Evolutionary conservation across 192 early-diverging fungal species (phyloP).

Genomic region (Backusella luteola): DNA sequence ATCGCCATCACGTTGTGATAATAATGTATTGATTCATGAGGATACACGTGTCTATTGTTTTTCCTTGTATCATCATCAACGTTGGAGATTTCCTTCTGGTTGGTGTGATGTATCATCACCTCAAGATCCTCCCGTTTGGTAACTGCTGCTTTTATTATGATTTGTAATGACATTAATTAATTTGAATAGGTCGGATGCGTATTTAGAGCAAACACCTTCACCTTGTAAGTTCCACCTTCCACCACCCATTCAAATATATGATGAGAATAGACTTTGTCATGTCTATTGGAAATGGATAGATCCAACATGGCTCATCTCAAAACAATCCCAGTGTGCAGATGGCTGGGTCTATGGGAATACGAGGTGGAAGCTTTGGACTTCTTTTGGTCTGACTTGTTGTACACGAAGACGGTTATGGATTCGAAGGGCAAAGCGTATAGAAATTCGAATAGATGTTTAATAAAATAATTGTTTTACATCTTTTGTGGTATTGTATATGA

Average conservation of each 20-base stretch:
- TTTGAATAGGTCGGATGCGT: background rate
- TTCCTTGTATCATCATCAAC: background rate
- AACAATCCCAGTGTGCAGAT: background rate
- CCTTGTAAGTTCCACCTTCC: background rate
- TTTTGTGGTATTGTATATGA: no score
- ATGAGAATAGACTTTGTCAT: background rate
- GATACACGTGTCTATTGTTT: background rate
- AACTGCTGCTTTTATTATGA: background rate
- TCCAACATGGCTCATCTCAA: background rate
- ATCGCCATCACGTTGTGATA: no score
- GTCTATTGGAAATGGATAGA: background rate
- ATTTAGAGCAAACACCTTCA: background rate
- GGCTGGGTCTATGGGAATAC: background rate
- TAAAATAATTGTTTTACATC: no score
- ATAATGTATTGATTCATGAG: background rate
- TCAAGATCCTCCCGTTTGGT: background rate
- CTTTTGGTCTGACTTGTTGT: background rate
- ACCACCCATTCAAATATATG: background rate
- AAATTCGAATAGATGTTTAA: background rate
- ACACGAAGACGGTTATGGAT: background rate
- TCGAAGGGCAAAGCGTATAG: background rate
- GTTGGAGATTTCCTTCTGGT: background rate
- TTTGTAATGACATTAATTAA: no score
- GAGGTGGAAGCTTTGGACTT: background rate
- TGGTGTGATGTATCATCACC: background rate